These are phyloP conservation scores for Dipodascus albidus DNA, from an alignment of 805 yeast species.

Conservation along the genomic window DNA sequence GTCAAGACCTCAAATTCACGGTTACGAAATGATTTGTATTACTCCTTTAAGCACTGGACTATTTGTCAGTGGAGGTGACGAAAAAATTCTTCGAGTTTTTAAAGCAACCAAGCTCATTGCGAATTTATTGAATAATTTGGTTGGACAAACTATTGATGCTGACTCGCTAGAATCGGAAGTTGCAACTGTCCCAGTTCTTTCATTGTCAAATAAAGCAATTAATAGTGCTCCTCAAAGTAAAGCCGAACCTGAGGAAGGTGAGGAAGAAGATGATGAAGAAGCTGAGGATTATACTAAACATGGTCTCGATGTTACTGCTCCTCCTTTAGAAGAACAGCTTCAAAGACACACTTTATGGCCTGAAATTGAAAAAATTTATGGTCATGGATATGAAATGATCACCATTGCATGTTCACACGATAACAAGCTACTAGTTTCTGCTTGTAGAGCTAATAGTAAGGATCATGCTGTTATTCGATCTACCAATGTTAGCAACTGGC, in stretches of 20 bases:
- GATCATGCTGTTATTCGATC: slow-evolving; percentile 80
- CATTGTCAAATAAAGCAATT: slow-evolving; percentile 69
- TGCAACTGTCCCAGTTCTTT: slow-evolving; percentile 87
- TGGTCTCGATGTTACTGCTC: slow-evolving; percentile 24
- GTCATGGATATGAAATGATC: slow-evolving; percentile 93
- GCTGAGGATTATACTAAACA: slow-evolving; percentile 16
- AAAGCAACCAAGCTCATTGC: slow-evolving; percentile 78
- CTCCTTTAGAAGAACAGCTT: slow-evolving; percentile 84
- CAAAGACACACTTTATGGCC: slow-evolving; percentile 94
- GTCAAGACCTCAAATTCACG: slow-evolving; percentile 96
- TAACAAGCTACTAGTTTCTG: slow-evolving; percentile 59
- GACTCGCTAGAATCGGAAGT: slow-evolving; percentile 52
- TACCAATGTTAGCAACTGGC: slow-evolving; percentile 50
- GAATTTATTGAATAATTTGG: slow-evolving; percentile 41
- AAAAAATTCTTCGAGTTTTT: slow-evolving; percentile 80
- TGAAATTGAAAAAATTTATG: slow-evolving; percentile 86
- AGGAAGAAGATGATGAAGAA: slow-evolving; percentile 26
- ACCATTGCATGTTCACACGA: slow-evolving; percentile 63
- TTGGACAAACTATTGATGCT: slow-evolving; percentile 29
- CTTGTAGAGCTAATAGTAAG: slow-evolving; percentile 79
- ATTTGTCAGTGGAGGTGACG: slow-evolving; percentile 93
- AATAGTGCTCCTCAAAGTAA: neutral
- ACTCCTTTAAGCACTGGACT: slow-evolving; percentile 45
- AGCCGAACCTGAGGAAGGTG: slow-evolving; percentile 33
- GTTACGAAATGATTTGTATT: slow-evolving; percentile 87